Conservation (phyloP, 1,139 yeast species). For the Pichia sp. region DNA sequence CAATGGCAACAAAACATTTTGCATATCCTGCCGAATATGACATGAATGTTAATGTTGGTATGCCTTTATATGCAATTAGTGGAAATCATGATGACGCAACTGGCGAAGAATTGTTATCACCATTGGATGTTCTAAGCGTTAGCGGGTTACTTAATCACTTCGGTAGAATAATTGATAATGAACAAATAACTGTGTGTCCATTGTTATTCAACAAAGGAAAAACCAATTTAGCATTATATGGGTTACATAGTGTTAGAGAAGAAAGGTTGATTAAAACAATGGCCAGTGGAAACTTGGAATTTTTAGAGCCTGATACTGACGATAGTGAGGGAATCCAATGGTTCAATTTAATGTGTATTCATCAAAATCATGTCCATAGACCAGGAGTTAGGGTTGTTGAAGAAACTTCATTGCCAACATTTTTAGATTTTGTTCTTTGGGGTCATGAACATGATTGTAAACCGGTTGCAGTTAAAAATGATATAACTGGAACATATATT, state of each 20-base stretch:
- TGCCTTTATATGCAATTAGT: constrained; percentile 90
- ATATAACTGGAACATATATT: constrained; percentile 66
- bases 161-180: constrained; percentile 75
- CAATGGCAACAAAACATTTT: constrained; percentile 40
- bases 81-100: constrained; percentile 98
- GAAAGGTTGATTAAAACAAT: constrained; percentile 81
- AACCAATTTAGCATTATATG: constrained; percentile 81
- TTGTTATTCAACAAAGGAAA: constrained; percentile 72
- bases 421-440: constrained; percentile 82
- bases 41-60: constrained; percentile 77
- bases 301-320: constrained; percentile 56
- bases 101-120: constrained; percentile 79
- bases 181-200: constrained; percentile 71
- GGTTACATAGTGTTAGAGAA: constrained; percentile 82
- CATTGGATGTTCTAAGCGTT: constrained; percentile 77
- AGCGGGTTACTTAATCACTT: constrained; percentile 85
- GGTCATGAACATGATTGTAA: constrained; percentile 98
- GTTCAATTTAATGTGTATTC: constrained; percentile 86
- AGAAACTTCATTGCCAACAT: constrained; percentile 73
- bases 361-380: constrained; percentile 78
- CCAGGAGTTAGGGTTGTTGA: constrained; percentile 79
- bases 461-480: constrained; percentile 61
- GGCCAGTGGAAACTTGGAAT: constrained; percentile 71
- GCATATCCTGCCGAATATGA: constrained; percentile 82
- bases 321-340: constrained; percentile 48